Percentiles rank a stretch among this genome's conserved stretches.
Conservation (phyloP, 148 eudicot genomes). For the Rhododendron kiyosumense region DNA sequence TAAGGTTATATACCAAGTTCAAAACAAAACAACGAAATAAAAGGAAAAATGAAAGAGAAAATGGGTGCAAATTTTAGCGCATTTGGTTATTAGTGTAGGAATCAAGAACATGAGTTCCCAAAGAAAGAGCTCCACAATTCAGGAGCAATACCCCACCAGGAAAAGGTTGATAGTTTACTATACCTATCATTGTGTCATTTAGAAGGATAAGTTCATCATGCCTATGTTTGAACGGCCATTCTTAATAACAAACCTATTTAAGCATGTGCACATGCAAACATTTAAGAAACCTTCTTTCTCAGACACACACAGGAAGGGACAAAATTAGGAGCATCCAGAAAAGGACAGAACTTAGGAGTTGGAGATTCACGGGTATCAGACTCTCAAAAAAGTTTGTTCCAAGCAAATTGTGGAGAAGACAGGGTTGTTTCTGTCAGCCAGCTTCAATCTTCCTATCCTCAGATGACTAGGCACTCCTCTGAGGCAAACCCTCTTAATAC, state of each 20-base stretch:
- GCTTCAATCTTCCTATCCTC: not conserved
- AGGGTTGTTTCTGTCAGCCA: not conserved
- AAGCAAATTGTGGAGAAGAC: not conserved
- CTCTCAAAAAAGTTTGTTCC: not conserved
- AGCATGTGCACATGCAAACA: not conserved
- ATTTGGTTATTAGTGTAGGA: not conserved
- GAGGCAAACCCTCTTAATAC: not conserved
- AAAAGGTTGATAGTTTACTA: not conserved
- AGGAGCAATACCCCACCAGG: not conserved
- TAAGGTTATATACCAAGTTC: not conserved
- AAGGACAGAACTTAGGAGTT: not conserved
- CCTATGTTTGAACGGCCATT: not conserved
- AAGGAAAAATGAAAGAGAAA: not conserved
- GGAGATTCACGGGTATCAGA: not conserved
- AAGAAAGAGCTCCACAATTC: not conserved
- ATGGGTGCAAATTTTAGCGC: not conserved
- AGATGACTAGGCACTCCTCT: not conserved
- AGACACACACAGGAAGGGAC: not conserved
- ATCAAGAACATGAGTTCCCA: not conserved
- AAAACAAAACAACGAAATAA: not conserved
- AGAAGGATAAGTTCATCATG: not conserved
- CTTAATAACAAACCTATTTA: not conserved
- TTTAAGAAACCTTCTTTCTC: constrained; percentile 1
- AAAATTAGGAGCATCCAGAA: not conserved
- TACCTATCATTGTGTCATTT: not conserved